phyloP scores from a whole-genome alignment of 352 stramenopile species.

The Globisporangium sylvaticum region DNA sequence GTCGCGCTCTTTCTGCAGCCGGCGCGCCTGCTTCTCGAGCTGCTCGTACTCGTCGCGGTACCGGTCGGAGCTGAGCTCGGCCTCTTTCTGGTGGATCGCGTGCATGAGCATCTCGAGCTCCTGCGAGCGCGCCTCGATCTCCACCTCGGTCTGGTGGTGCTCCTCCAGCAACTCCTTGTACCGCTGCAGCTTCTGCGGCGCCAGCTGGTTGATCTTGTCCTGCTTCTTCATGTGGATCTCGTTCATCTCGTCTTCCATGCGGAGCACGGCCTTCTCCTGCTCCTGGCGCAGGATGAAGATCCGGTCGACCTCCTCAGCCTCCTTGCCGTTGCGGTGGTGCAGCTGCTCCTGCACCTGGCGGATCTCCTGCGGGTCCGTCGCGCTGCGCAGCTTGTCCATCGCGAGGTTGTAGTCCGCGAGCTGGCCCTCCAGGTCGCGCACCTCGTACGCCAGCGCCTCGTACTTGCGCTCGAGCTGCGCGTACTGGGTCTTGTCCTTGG shows the following conservation, averaged over 20 bases:
- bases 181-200: slow-evolving; percentile 76
- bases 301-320: slow-evolving; percentile 84
- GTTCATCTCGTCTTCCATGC: slow-evolving; percentile 74
- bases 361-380: slow-evolving; percentile 63
- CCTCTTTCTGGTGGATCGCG: slow-evolving; percentile 71
- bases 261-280: slow-evolving; percentile 55
- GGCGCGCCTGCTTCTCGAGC: slow-evolving; percentile 60
- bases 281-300: slow-evolving; percentile 90
- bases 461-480: slow-evolving; percentile 80
- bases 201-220: slow-evolving; percentile 87
- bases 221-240: slow-evolving; percentile 79
- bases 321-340: slow-evolving; percentile 68
- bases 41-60: slow-evolving; percentile 76
- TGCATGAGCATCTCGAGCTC: slow-evolving; percentile 74
- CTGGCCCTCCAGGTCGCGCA: slow-evolving; percentile 87
- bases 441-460: slow-evolving; percentile 57
- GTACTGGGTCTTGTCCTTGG: slow-evolving; percentile 88
- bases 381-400: slow-evolving; percentile 88
- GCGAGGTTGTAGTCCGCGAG: slow-evolving; percentile 92
- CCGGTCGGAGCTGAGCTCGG: slow-evolving; percentile 60
- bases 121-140: slow-evolving; percentile 65
- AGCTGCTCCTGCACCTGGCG: slow-evolving; percentile 67
- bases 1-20: slow-evolving; percentile 76
- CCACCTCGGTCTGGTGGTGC: slow-evolving; percentile 63
- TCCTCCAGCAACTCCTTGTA: slow-evolving; percentile 79